phyloP scores from a whole-genome alignment of 139 green algal species.

The Haematococcus lacustris region DNA sequence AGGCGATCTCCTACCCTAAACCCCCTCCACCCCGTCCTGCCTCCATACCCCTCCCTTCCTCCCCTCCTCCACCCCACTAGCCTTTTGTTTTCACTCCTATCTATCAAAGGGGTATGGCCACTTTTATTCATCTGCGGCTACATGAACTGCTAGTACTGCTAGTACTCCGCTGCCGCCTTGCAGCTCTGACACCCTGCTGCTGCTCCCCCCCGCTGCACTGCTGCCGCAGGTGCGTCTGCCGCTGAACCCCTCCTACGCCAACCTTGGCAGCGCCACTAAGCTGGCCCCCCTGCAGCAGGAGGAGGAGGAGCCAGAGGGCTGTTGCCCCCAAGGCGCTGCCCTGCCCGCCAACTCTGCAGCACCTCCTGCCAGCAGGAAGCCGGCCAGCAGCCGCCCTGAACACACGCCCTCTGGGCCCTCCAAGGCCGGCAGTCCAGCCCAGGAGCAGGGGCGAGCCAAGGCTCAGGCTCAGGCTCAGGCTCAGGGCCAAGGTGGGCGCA shows the following conservation, averaged over 20 bases:
- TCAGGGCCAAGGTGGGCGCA: background rate
- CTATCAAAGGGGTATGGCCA: background rate
- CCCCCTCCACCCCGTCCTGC: background rate
- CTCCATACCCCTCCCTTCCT: no score
- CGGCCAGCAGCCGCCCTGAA: no score
- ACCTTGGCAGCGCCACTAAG: background rate
- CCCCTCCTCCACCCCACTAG: background rate
- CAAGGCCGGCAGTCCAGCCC: no score
- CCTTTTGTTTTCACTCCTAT: background rate
- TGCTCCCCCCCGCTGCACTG: background rate
- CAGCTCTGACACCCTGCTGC: background rate
- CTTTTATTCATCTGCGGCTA: background rate
- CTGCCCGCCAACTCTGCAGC: background rate
- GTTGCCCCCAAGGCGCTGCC: background rate
- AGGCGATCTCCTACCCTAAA: background rate
- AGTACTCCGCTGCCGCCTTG: background rate
- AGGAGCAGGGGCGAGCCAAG: no score
- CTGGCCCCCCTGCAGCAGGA: background rate
- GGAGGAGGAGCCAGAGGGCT: background rate
- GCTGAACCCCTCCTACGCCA: background rate
- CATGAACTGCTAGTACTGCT: background rate
- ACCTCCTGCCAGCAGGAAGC: no score
- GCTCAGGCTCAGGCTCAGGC: no score
- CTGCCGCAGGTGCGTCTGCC: background rate
- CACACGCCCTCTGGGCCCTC: no score